Percentiles rank a stretch among this genome's conserved stretches.
Conservation (phyloP, 2,329 filamentous ascomycete species). For the Uncinocarpus reesii region DNA sequence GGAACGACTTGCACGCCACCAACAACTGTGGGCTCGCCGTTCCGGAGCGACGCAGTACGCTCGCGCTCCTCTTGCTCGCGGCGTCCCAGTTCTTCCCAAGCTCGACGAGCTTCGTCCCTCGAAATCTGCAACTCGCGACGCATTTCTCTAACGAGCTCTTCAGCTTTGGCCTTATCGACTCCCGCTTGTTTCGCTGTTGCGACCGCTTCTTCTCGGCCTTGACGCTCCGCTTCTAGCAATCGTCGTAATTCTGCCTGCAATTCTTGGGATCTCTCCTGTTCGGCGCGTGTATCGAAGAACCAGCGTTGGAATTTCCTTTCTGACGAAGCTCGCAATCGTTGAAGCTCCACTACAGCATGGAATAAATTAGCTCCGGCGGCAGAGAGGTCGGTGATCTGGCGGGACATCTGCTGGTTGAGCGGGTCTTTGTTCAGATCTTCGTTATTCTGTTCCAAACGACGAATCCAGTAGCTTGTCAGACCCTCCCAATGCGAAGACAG, state of each 20-base stretch:
- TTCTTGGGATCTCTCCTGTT: conserved; percentile 77
- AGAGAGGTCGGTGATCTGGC: conserved; percentile 94
- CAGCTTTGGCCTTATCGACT: conserved; percentile 56
- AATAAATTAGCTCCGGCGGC: conserved; percentile 95
- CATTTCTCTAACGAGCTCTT: conserved; percentile 79
- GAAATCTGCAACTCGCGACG: conserved; percentile 86
- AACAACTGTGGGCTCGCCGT: conserved; percentile 77
- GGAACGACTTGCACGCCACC: conserved; percentile 92
- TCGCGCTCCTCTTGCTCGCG: conserved; percentile 90
- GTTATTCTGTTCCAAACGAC: conserved; percentile 79
- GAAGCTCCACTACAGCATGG: conserved; percentile 91
- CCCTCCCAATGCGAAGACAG: conserved; percentile 97
- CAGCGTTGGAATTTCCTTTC: conserved; percentile 97
- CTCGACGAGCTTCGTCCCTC: conserved; percentile 86
- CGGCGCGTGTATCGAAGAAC: conserved; percentile 90
- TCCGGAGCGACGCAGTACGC: conserved; percentile 70
- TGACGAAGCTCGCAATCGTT: conserved; percentile 83
- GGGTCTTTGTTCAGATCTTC: conserved; percentile 75
- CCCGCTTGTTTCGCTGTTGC: conserved; percentile 57
- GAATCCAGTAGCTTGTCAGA: conserved; percentile 93
- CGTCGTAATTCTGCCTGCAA: conserved; percentile 68
- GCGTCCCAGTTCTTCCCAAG: conserved; percentile 92
- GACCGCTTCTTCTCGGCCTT: conserved; percentile 57
- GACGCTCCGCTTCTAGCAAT: conserved; percentile 63
- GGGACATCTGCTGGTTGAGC: conserved; percentile 74